Base-by-base conservation (phyloP, 768 basidiomycete species). In the Aureoboletus auriporus region DNA sequence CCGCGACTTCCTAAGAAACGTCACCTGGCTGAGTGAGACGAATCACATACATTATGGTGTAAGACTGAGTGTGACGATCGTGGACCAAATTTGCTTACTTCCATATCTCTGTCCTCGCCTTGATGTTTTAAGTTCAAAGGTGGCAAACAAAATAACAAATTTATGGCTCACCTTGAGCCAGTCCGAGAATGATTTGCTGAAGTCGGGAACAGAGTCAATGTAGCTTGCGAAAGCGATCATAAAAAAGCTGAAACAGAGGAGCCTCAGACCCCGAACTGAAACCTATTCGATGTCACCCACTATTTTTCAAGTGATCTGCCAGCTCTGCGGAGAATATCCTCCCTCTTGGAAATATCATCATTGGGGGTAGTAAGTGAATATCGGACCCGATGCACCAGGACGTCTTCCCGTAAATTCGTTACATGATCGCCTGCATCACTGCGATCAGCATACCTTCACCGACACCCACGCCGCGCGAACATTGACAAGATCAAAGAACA, bases 211-310 rank as follows among this genome's bases (percentile, higher is more conserved):
- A 44, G 86, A 79, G 48, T 83, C 80, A 6, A 95, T 83, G 57
- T 88, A 99, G 51, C 84, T 89, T 3, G 93, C 88, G 59, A 97
- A 99, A 0, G 87, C 89, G 50, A 98, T 88, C 57, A 93, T 81
- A 69, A 97, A 97, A 72, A 95, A 96, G 66, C 89, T 93, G 48
- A 16, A 9, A 37, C 3, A 17, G 5, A n/a, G 11, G 23, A n/a
- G 10, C 8, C n/a, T 48, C 28, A 46, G 49, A 10, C 45, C 16
- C 44, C 26, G 28, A 10, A 28, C 23, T 44, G 23, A 39, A 33
- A 39, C 46, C 26, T 10, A 11, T 27, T 16, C 17, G 23, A 44
- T n/a, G 13, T 30, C 3, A 68, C 84, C n/a, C 56, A 90, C 90
- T 93, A 94, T 78, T 93, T 91, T 69, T 94, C 91, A 36, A 94